phyloP scores from a whole-genome alignment of 768 basidiomycete species.

The Leccinum disarticulatum region DNA sequence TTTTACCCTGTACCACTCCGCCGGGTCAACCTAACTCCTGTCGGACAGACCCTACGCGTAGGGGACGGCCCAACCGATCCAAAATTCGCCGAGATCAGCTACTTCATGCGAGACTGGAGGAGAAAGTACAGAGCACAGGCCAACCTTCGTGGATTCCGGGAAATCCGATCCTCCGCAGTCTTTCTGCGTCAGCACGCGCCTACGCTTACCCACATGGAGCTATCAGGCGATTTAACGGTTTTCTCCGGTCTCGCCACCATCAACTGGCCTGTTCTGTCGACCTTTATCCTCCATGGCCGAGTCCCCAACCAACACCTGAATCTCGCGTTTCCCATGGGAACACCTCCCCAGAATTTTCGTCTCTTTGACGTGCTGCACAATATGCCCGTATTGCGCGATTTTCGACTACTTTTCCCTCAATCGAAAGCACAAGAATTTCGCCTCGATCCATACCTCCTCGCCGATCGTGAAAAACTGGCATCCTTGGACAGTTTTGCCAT shows the following conservation, averaged over 20 bases:
- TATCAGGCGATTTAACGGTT: slow-evolving; percentile 31
- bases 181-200: slow-evolving; percentile 33
- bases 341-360: slow-evolving; percentile 1
- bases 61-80: slow-evolving; percentile 36
- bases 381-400: slow-evolving; percentile 32
- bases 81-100: slow-evolving; percentile 31
- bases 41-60: slow-evolving; percentile 36
- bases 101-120: slow-evolving; percentile 37
- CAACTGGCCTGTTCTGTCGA: slow-evolving; percentile 32
- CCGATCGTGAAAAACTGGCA: slow-evolving; percentile 30
- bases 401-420: slow-evolving; percentile 34
- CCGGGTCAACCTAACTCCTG: slow-evolving; percentile 30
- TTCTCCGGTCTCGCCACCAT: slow-evolving; percentile 29
- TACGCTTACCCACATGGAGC: slow-evolving; percentile 30
- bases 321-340: slow-evolving; percentile 17
- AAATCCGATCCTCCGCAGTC: slow-evolving; percentile 29
- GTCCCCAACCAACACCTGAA: slow-evolving; percentile 18
- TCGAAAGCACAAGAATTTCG: slow-evolving; percentile 26
- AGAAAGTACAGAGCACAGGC: slow-evolving; percentile 36
- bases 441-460: slow-evolving; percentile 20
- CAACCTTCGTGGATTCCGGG: slow-evolving; percentile 29
- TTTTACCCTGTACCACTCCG: slow-evolving; percentile 28
- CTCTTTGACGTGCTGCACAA: slow-evolving; percentile 32
- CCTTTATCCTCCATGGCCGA: slow-evolving; percentile 33
- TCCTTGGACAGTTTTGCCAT: slow-evolving; percentile 36